A percentile compares a stretch with the other conserved stretches of the same genome.
Evolutionary conservation across 2,329 filamentous ascomycete species (phyloP).

Genomic region (Ramichloridium luteum): DNA sequence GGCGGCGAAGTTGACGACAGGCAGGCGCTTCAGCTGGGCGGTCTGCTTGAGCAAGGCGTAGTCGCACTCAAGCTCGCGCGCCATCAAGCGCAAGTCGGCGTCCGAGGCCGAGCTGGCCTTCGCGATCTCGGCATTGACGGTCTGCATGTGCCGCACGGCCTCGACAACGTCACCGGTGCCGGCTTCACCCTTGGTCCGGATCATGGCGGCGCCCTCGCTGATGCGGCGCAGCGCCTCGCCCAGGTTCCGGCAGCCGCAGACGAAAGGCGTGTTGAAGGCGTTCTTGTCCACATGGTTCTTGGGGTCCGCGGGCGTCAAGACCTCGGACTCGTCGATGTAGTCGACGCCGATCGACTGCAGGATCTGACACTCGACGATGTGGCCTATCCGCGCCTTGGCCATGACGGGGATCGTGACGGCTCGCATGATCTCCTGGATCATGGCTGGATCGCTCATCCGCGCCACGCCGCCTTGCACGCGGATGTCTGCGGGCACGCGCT

Average conservation of each 20-base stretch:
- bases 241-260: conserved; percentile 89
- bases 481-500: conserved; percentile 95
- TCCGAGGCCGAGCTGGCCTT: conserved; percentile 54
- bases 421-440: conserved; percentile 92
- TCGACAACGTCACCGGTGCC: conserved; percentile 95
- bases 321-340: conserved; percentile 97
- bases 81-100: conserved; percentile 63
- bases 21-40: conserved; percentile 73
- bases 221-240: conserved; percentile 87
- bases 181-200: conserved; percentile 95
- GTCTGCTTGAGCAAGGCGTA: conserved; percentile 73
- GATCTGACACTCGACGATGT: conserved; percentile 97
- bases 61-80: conserved; percentile 69
- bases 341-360: conserved; percentile 89
- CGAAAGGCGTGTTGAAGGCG: conserved; percentile 73
- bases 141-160: conserved; percentile 91
- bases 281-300: conserved; percentile 85
- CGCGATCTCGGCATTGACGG: conserved; percentile 71
- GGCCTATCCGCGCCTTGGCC: conserved; percentile 95
- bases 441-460: conserved; percentile 86
- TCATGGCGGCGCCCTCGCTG: conserved; percentile 92
- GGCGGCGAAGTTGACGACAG: conserved; percentile 95
- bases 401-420: conserved; percentile 97
- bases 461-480: conserved; percentile 83
- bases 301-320: conserved; percentile 87